A percentile compares a stretch with the other conserved stretches of the same genome.
Evolutionary conservation across 2,329 filamentous ascomycete species (phyloP).

Genomic region (Apiospora arundinis): DNA sequence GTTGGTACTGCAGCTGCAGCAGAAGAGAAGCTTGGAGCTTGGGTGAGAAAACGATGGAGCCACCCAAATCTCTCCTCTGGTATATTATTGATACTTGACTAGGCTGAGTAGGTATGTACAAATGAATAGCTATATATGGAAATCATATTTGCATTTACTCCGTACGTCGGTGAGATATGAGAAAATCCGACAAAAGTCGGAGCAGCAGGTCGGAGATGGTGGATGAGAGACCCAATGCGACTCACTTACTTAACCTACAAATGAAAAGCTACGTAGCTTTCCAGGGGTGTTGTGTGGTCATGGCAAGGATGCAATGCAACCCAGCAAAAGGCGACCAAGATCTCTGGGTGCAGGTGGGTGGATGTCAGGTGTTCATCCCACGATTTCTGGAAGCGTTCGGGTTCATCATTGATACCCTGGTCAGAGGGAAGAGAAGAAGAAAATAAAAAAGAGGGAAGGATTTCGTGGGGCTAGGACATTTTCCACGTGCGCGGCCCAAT

Average conservation of each 20-base stretch:
- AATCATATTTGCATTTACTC: too few relatives aligned
- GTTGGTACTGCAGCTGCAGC: not conserved
- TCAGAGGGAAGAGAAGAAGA: not conserved
- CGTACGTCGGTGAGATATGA: too few relatives aligned
- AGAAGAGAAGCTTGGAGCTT: not conserved
- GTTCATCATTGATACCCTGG: not conserved
- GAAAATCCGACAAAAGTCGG: too few relatives aligned
- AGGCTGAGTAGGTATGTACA: too few relatives aligned
- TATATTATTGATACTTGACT: too few relatives aligned
- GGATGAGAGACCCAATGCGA: not conserved
- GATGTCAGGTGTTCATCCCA: constrained; percentile 9
- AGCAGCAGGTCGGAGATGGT: not conserved
- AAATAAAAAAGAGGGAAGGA: not conserved
- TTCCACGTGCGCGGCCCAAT: not conserved
- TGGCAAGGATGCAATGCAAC: constrained; percentile 2
- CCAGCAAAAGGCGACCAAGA: constrained; percentile 6
- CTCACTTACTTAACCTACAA: not conserved
- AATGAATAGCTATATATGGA: too few relatives aligned
- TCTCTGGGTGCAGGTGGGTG: constrained; percentile 8
- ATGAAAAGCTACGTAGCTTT: not conserved
- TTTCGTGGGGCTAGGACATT: not conserved
- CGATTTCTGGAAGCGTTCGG: not conserved
- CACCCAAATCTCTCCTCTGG: not conserved
- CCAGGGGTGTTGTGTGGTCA: not conserved
- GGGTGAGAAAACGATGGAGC: not conserved